A percentile compares a stretch with the other conserved stretches of the same genome.
Conservation (phyloP, 192 early-diverging fungal genomes). For the Phlyctochytrium bullatum region DNA sequence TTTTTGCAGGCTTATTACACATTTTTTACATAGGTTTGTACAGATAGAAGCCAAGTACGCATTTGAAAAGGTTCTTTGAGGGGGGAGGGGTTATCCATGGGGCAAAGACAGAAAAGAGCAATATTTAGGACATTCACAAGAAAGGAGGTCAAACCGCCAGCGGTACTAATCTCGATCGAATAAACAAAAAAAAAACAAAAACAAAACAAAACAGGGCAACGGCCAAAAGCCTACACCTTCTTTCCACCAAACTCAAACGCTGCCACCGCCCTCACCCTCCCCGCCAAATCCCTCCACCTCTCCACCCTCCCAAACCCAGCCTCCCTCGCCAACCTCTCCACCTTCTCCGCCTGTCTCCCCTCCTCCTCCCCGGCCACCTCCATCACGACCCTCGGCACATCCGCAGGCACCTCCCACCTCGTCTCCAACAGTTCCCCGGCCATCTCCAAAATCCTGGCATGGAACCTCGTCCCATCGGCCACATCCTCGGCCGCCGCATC, state of each 20-base stretch:
- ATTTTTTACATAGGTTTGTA: too few relatives aligned
- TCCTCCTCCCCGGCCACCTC: conserved; percentile 60
- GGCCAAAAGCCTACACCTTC: too few relatives aligned
- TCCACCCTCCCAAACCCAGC: conserved; percentile 55
- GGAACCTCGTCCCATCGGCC: conserved; percentile 51
- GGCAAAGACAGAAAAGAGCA: too few relatives aligned
- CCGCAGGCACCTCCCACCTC: neutral
- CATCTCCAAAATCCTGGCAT: conserved; percentile 51
- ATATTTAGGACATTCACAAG: too few relatives aligned
- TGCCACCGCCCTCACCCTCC: conserved; percentile 60
- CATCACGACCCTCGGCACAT: conserved; percentile 66
- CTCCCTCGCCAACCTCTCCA: conserved; percentile 43
- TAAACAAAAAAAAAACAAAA: too few relatives aligned
- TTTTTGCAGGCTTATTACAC: too few relatives aligned
- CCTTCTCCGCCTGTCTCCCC: conserved; percentile 50
- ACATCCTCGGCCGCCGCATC: conserved; percentile 18
- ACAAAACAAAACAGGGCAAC: too few relatives aligned
- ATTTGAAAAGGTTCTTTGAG: too few relatives aligned
- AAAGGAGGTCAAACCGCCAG: too few relatives aligned
- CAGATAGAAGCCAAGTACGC: too few relatives aligned
- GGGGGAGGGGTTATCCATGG: too few relatives aligned
- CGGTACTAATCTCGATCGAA: too few relatives aligned
- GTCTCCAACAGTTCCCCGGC: conserved; percentile 34
- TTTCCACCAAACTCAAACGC: conserved; percentile 13
- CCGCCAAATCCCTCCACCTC: conserved; percentile 80